Evolutionary conservation across 768 basidiomycete species (phyloP), one percentile per base, ranked within the genome.

Genomic region (Panellus pusillus): DNA sequence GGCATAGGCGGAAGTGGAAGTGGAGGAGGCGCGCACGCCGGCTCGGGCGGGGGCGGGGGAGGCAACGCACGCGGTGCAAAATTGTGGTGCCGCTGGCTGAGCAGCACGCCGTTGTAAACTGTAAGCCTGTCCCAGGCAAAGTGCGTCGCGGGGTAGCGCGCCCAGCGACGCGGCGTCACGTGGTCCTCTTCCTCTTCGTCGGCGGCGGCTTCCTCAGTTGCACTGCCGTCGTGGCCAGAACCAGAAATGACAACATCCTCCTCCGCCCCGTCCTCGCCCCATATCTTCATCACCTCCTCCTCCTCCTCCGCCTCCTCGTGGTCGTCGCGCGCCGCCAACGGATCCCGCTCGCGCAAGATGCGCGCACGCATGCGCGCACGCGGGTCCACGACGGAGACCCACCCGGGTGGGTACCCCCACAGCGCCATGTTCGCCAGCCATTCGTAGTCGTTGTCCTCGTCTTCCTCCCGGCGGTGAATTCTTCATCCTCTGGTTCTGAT

Each of bases 331-430:
- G 44, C 61, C 62, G 8, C 61, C 24, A 24, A 24, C 60, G 38
- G 47, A 32, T 38, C 60, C 52, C 71, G 62, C 40, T 74, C 75
- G 52, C 68, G 65, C 63, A 76, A 63, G 35, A 91, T 86, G 24
- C 75, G 73, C 35, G 67, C 66, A 53, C 71, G 71, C 46, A 84
- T 74, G 45, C 66, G 61, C 19, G 80, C 72, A 50, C 74, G 75
- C 7, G 89, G 89, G 63, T 91, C 82, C 45, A 48, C 59, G 11
- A 57, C 56, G 44, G 72, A 66, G 18, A 77, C 64, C 86, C 87
- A 91, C 0, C 89, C 89, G 13, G 74, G 77, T n/a, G 89, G 89
- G 63, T 90, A 91, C 0, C 89, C 89, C 87, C 87, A 89, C 36
- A 71, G 61, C 24, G 82, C 73, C 65, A 91, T 90, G 42, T 82